Evolutionary conservation across 352 stramenopile species (phyloP).

Genomic region (Phytophthora meadii): DNA sequence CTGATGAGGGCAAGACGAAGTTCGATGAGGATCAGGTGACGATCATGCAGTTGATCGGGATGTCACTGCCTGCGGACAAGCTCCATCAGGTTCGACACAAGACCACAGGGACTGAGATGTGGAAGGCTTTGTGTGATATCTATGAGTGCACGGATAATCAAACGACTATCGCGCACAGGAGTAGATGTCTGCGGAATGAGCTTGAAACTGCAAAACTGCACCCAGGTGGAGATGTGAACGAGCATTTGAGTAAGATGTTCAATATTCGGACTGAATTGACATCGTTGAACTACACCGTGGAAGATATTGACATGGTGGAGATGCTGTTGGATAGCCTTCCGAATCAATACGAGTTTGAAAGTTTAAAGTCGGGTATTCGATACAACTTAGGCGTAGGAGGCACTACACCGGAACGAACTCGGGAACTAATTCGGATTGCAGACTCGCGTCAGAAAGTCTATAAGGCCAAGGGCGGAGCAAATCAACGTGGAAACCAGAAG

Average conservation of each 20-base stretch:
- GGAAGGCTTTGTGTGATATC: slow-evolving; percentile 1
- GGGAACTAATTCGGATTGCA: slow-evolving; percentile 6
- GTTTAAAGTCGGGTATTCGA: background rate
- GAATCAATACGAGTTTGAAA: background rate
- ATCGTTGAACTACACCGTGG: slow-evolving; percentile 11
- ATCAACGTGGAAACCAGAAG: background rate
- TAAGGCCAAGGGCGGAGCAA: slow-evolving; percentile 5
- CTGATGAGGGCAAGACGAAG: background rate
- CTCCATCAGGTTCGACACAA: slow-evolving; percentile 9
- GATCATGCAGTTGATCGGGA: slow-evolving; percentile 10
- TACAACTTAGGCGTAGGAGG: background rate
- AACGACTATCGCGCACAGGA: slow-evolving; percentile 6
- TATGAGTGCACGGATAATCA: slow-evolving; percentile 11
- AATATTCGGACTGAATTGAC: slow-evolving; percentile 18
- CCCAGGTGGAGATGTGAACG: slow-evolving; percentile 12
- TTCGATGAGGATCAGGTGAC: background rate
- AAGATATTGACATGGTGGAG: slow-evolving; percentile 7
- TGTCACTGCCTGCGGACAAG: slow-evolving; percentile 10
- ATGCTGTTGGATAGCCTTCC: slow-evolving; percentile 8
- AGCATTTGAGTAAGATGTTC: slow-evolving; percentile 22
- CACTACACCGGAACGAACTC: slow-evolving; percentile 6
- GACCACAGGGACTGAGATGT: slow-evolving; percentile 15
- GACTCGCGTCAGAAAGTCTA: slow-evolving; percentile 10
- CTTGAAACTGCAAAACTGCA: slow-evolving; percentile 3
- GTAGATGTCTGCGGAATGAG: background rate